Conservation (phyloP, 179 eudicot genomes). For the Kewa caespitosa region DNA sequence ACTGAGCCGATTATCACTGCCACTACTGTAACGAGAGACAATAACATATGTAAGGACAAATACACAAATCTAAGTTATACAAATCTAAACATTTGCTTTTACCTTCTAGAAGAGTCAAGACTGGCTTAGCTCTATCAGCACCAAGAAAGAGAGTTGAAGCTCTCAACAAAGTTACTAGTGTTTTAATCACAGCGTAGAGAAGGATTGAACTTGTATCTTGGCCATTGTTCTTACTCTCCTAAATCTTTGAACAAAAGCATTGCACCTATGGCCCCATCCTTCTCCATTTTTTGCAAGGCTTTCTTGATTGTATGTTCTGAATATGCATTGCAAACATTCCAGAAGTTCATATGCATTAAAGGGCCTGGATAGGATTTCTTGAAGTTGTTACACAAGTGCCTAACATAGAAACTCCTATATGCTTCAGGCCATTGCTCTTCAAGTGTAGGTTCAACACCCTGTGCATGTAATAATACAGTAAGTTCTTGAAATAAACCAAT, state of each 20-base stretch:
- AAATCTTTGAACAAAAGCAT: background rate
- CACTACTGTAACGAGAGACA: no score
- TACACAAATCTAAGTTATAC: no score
- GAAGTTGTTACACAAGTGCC: background rate
- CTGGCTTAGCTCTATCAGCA: background rate
- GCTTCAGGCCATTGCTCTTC: background rate
- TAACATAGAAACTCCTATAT: background rate
- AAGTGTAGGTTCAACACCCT: background rate
- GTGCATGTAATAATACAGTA: background rate
- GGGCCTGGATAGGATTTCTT: background rate
- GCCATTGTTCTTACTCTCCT: background rate
- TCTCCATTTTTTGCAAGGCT: background rate
- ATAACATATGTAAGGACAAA: no score
- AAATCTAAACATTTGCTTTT: no score
- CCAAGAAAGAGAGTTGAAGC: background rate
- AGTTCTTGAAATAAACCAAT: background rate
- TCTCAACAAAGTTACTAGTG: background rate
- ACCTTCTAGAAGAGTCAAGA: background rate
- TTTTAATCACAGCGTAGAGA: background rate
- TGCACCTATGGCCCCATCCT: background rate
- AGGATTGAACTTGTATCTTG: background rate
- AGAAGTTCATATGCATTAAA: background rate
- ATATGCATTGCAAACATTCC: background rate
- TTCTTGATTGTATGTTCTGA: background rate
- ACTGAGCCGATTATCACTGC: no score